phyloP scores from a whole-genome alignment of 2,329 filamentous ascomycete genomes.

The Boeremia exigua region DNA sequence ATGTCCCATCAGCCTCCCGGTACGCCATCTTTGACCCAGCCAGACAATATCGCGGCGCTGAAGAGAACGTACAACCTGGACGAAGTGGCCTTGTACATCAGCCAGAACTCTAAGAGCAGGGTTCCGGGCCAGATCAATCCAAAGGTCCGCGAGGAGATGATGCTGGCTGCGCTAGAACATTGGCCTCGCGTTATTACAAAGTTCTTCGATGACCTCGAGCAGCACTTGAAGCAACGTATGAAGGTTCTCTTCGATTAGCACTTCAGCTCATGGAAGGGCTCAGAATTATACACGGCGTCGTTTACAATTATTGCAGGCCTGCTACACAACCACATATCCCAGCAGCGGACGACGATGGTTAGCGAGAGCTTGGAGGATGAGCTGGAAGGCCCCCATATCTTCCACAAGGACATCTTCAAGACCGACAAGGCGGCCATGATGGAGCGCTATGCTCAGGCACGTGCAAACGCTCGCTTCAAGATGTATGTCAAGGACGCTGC shows the following conservation, averaged over 20 bases:
- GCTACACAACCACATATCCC: constrained; percentile 31
- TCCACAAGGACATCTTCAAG: constrained; percentile 29
- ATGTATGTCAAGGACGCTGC: constrained; percentile 32
- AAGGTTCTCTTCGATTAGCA: constrained; percentile 32
- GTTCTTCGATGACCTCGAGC: constrained; percentile 35
- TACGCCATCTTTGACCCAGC: neutral
- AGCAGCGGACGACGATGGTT: constrained; percentile 33
- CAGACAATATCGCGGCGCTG: constrained; percentile 3
- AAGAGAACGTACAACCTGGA: constrained; percentile 38
- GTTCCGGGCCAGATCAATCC: constrained; percentile 46
- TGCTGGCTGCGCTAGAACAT: constrained; percentile 29
- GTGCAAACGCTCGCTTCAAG: constrained; percentile 33
- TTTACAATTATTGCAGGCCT: constrained; percentile 34
- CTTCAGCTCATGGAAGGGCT: constrained; percentile 31
- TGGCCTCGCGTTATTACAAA: constrained; percentile 38
- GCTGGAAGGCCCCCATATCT: constrained; percentile 45
- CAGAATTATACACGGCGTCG: constrained; percentile 36
- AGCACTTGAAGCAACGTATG: constrained; percentile 21
- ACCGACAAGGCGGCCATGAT: constrained; percentile 24
- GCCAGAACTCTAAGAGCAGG: constrained; percentile 32
- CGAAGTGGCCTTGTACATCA: constrained; percentile 33
- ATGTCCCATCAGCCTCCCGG: neutral
- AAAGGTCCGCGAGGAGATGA: constrained; percentile 42
- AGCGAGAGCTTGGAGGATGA: constrained; percentile 41
- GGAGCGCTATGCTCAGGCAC: constrained; percentile 29